These are phyloP conservation scores for Ophiobolus disseminans DNA, from an alignment of 2,329 filamentous ascomycete genomes.

Conservation along the genomic window DNA sequence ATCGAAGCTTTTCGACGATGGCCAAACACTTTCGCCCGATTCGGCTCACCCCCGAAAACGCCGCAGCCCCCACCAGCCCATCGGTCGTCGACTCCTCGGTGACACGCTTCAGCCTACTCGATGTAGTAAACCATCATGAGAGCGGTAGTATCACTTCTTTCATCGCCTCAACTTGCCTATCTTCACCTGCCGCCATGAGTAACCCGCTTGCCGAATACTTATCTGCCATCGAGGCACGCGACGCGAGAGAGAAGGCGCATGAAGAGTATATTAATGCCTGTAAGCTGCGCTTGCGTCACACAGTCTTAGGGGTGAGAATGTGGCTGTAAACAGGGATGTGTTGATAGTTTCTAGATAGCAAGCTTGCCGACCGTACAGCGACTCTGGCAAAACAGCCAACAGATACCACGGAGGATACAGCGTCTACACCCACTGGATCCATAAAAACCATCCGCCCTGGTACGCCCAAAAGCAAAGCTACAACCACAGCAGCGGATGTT, in stretches of 20 bases:
- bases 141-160: conserved; percentile 5
- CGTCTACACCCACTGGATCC: conserved; percentile 23
- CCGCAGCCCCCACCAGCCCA: conserved; percentile 16
- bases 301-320: background rate
- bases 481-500: conserved; percentile 19
- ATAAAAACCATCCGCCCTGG: conserved; percentile 28
- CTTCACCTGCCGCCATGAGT: conserved; percentile 58
- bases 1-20: conserved; percentile 20
- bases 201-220: conserved; percentile 86
- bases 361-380: conserved; percentile 55
- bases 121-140: conserved; percentile 33
- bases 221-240: conserved; percentile 73
- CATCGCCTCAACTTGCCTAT: conserved; percentile 4
- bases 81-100: conserved; percentile 16
- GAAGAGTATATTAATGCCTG: conserved; percentile 79
- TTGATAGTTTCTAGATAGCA: conserved; percentile 48
- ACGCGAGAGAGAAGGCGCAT: conserved; percentile 71
- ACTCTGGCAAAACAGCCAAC: conserved; percentile 37
- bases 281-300: conserved; percentile 53
- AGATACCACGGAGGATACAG: conserved; percentile 25
- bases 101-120: conserved; percentile 18
- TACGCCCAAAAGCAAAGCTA: conserved; percentile 30
- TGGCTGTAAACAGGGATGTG: background rate
- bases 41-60: conserved; percentile 17
- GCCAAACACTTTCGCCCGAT: conserved; percentile 2